A percentile compares a stretch with the other conserved stretches of the same genome.
Evolutionary conservation across 2,329 filamentous ascomycete genomes (phyloP).

Genomic region (Calonectria crousiana): DNA sequence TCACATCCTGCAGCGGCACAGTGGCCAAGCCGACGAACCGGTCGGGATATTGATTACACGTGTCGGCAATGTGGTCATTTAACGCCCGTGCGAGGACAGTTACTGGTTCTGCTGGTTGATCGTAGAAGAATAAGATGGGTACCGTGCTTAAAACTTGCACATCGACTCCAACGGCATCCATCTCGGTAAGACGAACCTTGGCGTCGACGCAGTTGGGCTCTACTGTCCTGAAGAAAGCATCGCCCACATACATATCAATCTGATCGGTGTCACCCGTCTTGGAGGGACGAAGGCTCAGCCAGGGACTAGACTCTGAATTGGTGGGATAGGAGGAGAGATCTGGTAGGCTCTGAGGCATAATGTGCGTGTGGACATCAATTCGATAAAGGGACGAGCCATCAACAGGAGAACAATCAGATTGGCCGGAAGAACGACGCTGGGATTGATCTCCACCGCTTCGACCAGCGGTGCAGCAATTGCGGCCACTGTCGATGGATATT

Average conservation of each 20-base stretch:
- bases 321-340: not conserved
- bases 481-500: not conserved
- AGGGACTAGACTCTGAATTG: not conserved
- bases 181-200: not conserved
- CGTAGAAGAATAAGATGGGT: conserved; percentile 1
- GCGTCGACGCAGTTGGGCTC: conserved; percentile 1
- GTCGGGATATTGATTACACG: not conserved
- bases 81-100: not conserved
- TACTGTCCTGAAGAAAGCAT: not conserved
- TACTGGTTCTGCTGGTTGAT: not conserved
- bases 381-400: conserved; percentile 6
- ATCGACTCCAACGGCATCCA: not conserved
- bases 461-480: not conserved
- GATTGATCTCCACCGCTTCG: not conserved
- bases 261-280: not conserved
- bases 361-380: conserved; percentile 3
- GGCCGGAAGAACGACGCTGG: not conserved
- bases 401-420: not conserved
- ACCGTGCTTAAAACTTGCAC: not conserved
- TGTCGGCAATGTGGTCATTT: not conserved
- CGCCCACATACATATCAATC: conserved; percentile 4
- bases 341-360: not conserved
- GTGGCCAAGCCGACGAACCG: not conserved
- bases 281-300: not conserved
- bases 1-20: not conserved